Percentiles rank a stretch among this genome's conserved stretches.
Conservation (phyloP, 2,329 filamentous ascomycete species). For the Colletotrichum karsti region DNA sequence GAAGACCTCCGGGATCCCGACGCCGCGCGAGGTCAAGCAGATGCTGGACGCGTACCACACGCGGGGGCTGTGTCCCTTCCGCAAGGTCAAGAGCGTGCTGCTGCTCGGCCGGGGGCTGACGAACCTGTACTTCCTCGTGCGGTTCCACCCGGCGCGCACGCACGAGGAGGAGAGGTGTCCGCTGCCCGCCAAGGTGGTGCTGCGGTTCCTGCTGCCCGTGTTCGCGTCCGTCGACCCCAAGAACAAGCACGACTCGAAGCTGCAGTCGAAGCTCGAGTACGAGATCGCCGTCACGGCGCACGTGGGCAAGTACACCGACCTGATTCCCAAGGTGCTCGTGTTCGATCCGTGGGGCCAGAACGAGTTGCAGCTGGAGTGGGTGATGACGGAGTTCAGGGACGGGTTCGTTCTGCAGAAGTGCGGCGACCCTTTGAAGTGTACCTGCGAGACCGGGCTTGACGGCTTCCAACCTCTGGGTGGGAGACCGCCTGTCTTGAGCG, state of each 20-base stretch:
- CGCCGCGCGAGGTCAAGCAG: too few relatives aligned
- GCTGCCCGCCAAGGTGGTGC: conserved; percentile 2
- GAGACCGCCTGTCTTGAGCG: neutral
- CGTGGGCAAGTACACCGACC: neutral
- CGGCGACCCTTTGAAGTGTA: neutral
- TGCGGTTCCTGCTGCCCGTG: conserved; percentile 20
- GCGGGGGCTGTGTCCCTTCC: neutral
- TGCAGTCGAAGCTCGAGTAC: conserved; percentile 15
- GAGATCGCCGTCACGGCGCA: conserved; percentile 30
- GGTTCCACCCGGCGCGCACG: neutral
- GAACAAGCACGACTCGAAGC: neutral
- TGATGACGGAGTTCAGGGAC: conserved; percentile 19
- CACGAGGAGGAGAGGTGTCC: neutral
- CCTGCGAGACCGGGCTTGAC: neutral
- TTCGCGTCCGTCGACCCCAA: conserved; percentile 1
- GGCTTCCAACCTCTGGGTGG: neutral
- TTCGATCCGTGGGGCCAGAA: conserved; percentile 28
- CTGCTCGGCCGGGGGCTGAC: neutral
- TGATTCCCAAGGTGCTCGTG: conserved; percentile 5
- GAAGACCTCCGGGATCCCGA: too few relatives aligned
- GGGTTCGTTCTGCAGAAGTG: conserved; percentile 6
- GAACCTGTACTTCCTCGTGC: neutral
- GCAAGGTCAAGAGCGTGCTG: neutral
- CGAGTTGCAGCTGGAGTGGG: conserved; percentile 26
- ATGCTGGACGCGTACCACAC: too few relatives aligned